Percentiles rank a stretch among this genome's conserved stretches.
Evolutionary conservation across 2,329 filamentous ascomycete species (phyloP).

Genomic region (Xylariales sp.): DNA sequence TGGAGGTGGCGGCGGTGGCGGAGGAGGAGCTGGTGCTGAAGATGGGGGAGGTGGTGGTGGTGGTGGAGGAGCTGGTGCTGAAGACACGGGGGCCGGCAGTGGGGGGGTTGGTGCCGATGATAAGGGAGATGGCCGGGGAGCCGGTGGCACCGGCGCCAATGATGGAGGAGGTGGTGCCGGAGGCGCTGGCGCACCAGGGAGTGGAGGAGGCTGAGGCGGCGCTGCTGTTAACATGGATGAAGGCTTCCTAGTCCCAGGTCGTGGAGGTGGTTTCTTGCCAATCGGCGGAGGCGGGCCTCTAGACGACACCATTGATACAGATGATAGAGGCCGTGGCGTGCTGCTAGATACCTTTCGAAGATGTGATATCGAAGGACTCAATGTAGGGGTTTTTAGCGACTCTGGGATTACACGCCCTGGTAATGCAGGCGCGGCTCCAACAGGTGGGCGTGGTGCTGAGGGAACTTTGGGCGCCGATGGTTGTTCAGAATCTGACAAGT

Average conservation of each 20-base stretch:
- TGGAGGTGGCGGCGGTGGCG: constrained; percentile 51
- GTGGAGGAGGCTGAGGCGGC: constrained; percentile 46
- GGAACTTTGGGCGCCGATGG: constrained; percentile 65
- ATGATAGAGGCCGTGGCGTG: constrained; percentile 67
- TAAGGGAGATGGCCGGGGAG: constrained; percentile 51
- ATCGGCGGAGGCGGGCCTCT: constrained; percentile 81
- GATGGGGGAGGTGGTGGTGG: constrained; percentile 57
- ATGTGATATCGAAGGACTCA: constrained; percentile 62
- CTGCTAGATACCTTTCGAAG: constrained; percentile 68
- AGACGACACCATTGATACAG: constrained; percentile 66
- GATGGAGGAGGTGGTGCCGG: constrained; percentile 56
- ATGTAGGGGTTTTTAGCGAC: constrained; percentile 33
- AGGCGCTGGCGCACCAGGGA: constrained; percentile 50
- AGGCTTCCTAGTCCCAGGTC: constrained; percentile 70
- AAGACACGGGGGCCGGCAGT: constrained; percentile 47
- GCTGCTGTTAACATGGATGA: constrained; percentile 51
- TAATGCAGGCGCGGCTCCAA: constrained; percentile 67
- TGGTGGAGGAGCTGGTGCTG: constrained; percentile 36
- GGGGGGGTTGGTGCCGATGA: constrained; percentile 58
- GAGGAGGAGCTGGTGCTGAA: constrained; percentile 59
- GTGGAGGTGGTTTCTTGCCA: constrained; percentile 78
- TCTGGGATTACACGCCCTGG: constrained; percentile 64
- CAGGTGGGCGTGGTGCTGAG: constrained; percentile 69
- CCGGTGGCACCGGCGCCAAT: constrained; percentile 55
- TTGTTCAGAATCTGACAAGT: constrained; percentile 83